Evolutionary conservation across 768 basidiomycete genomes (phyloP).

Genomic region (Mrakia gelida): DNA sequence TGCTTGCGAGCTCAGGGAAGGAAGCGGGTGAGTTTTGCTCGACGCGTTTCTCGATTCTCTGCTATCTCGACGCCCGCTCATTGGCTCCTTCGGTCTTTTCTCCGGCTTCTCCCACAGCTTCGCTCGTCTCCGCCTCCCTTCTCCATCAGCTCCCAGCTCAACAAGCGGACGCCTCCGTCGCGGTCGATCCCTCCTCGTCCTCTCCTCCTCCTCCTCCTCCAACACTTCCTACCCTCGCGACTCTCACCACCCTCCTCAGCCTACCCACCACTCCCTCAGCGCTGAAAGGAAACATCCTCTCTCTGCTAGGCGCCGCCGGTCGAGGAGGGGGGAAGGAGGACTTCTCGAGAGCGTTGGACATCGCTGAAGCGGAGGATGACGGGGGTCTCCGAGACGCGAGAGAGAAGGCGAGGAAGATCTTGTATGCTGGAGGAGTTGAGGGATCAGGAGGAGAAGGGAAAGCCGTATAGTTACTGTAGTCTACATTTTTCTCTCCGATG

Average conservation of each 20-base stretch:
- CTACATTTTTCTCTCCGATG: neutral
- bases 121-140: neutral
- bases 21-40: constrained; percentile 38
- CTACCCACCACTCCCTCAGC: neutral
- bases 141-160: neutral
- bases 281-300: constrained; percentile 17
- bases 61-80: neutral
- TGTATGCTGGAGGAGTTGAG: neutral
- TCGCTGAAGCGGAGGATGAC: neutral
- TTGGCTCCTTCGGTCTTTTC: neutral
- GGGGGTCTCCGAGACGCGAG: neutral
- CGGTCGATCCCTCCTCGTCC: neutral
- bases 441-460: neutral
- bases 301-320: constrained; percentile 21
- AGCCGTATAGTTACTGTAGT: no score
- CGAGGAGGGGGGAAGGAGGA: neutral
- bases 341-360: neutral
- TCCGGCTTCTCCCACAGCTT: neutral
- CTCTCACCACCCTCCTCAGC: neutral
- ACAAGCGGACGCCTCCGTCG: neutral
- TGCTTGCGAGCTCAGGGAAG: constrained; percentile 62
- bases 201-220: neutral
- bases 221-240: neutral
- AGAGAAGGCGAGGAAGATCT: constrained; percentile 6
- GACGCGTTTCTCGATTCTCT: neutral